These are phyloP conservation scores for Erythrophleum ivorense DNA, from an alignment of 331 rosid species.

Conservation along the genomic window DNA sequence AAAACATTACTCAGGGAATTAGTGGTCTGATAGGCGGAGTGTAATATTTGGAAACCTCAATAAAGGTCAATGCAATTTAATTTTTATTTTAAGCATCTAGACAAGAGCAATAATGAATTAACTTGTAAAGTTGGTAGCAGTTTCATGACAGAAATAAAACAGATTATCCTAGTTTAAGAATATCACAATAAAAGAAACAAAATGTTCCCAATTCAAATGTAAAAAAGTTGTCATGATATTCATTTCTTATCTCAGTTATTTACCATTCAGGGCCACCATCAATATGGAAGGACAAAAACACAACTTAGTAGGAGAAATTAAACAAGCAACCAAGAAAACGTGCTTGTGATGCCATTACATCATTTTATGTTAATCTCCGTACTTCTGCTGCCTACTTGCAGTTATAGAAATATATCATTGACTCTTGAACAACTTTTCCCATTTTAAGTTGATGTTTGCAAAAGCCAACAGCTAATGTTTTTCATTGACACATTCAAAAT, in stretches of 20 bases:
- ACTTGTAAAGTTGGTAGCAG: neutral
- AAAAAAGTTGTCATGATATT: constrained; percentile 18
- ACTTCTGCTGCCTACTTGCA: constrained; percentile 2
- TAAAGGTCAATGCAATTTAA: neutral
- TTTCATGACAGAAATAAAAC: constrained; percentile 11
- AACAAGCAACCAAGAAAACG: neutral
- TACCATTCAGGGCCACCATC: neutral
- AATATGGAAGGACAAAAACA: neutral
- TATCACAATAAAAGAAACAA: constrained; percentile 7
- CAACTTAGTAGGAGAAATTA: neutral
- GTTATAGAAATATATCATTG: neutral
- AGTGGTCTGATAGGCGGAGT: neutral
- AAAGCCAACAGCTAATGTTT: neutral
- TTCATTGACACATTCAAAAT: constrained; percentile 4
- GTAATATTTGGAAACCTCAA: neutral
- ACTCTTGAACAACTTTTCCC: constrained; percentile 11
- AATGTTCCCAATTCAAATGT: constrained; percentile 21
- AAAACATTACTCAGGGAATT: neutral
- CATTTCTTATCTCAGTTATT: constrained; percentile 10
- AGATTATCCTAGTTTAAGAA: neutral
- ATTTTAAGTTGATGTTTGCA: constrained; percentile 20
- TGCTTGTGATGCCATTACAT: neutral
- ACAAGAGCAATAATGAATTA: constrained; percentile 4
- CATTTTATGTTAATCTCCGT: neutral
- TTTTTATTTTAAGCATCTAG: neutral